These are phyloP conservation scores for Isoetes taiwanensis DNA, from an alignment of 75 land plant species.

Conservation along the genomic window DNA sequence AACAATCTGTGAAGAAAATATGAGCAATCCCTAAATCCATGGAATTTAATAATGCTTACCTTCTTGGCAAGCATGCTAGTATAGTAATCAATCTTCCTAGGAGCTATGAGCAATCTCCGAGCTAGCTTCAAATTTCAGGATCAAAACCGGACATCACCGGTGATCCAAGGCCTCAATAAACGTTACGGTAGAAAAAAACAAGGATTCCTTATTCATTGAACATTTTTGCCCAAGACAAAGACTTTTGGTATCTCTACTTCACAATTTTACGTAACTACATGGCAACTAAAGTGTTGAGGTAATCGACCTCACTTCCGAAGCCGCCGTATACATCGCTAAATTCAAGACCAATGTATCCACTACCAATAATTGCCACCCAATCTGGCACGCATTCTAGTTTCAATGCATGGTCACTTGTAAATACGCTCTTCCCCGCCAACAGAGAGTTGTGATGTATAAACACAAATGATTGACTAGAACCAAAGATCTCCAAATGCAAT, in stretches of 20 bases:
- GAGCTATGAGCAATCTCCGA: background rate
- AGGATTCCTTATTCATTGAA: no score
- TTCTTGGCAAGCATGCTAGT: slow-evolving; percentile 4
- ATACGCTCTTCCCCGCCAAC: background rate
- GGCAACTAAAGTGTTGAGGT: background rate
- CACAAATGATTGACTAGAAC: no score
- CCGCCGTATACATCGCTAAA: slow-evolving; percentile 2
- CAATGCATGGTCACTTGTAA: slow-evolving; percentile 6
- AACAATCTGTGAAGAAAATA: background rate
- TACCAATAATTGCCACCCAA: background rate
- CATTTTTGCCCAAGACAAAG: background rate
- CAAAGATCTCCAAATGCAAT: background rate
- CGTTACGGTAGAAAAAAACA: background rate
- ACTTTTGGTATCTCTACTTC: background rate
- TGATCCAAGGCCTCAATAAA: slow-evolving; percentile 6
- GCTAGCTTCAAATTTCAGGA: slow-evolving; percentile 3
- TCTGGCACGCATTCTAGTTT: slow-evolving; percentile 1
- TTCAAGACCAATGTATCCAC: slow-evolving; percentile 3
- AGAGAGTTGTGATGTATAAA: background rate
- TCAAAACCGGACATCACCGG: slow-evolving; percentile 3
- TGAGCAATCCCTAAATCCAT: no score
- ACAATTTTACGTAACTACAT: background rate
- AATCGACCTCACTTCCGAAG: slow-evolving; percentile 3
- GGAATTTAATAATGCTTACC: no score
- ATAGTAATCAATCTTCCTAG: background rate